Percentiles rank a stretch among this genome's conserved stretches.
These are phyloP conservation scores for Chlamydomonas incerta DNA, from an alignment of 139 green algal genomes.

Conservation along the genomic window DNA sequence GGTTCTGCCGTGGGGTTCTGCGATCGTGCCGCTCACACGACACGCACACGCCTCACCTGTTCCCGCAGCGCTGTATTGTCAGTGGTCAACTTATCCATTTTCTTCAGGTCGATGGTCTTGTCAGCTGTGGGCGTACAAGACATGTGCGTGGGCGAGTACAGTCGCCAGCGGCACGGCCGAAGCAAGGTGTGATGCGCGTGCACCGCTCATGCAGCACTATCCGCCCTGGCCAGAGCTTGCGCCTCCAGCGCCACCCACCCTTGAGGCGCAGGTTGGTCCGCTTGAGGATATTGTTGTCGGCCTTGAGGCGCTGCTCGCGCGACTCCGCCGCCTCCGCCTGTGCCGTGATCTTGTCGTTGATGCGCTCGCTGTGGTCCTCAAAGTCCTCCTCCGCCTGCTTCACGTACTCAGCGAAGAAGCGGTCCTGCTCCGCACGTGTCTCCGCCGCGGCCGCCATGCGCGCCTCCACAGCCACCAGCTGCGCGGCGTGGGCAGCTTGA, in stretches of 20 bases:
- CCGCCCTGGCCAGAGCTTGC: too few relatives aligned
- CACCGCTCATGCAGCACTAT: too few relatives aligned
- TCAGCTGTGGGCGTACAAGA: constrained; percentile 25
- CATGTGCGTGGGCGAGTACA: too few relatives aligned
- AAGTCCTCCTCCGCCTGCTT: constrained; percentile 54
- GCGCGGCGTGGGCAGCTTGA: neutral
- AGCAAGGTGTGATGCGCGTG: too few relatives aligned
- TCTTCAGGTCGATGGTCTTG: constrained; percentile 45
- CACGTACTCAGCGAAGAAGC: constrained; percentile 52
- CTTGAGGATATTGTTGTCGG: constrained; percentile 62
- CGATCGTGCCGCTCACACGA: too few relatives aligned
- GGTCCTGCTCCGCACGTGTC: constrained; percentile 32
- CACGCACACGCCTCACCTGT: too few relatives aligned
- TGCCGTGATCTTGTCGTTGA: constrained; percentile 19
- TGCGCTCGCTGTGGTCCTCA: constrained; percentile 43
- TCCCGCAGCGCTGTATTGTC: constrained; percentile 45
- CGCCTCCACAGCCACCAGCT: neutral
- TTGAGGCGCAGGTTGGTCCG: constrained; percentile 61
- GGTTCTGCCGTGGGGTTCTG: too few relatives aligned
- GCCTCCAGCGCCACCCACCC: too few relatives aligned
- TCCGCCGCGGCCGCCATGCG: neutral
- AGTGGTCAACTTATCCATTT: constrained; percentile 43
- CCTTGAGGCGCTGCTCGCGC: constrained; percentile 45
- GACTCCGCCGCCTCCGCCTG: constrained; percentile 18
- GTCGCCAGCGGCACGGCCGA: too few relatives aligned